Evolutionary conservation across 2,329 filamentous ascomycete genomes (phyloP).

Genomic region (Arachnopeziza araneosa): DNA sequence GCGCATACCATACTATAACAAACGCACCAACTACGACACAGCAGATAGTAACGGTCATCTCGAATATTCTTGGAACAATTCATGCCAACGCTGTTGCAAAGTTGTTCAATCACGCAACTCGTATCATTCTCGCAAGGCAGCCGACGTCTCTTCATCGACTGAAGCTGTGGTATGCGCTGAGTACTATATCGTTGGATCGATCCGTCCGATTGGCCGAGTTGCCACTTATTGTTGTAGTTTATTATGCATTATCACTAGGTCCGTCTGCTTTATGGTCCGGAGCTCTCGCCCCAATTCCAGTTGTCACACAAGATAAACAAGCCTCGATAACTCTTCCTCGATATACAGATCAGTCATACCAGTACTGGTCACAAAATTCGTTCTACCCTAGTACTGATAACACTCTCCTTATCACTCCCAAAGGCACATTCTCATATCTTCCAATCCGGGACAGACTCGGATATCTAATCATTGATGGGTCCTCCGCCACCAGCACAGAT

Average conservation of each 20-base stretch:
- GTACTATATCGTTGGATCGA: background rate
- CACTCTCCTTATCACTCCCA: background rate
- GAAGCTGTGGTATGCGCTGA: background rate
- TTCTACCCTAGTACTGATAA: background rate
- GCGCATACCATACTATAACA: background rate
- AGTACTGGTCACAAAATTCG: background rate
- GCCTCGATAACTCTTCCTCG: background rate
- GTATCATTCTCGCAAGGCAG: background rate
- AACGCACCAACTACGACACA: background rate
- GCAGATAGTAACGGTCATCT: background rate
- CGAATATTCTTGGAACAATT: background rate
- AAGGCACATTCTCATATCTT: background rate
- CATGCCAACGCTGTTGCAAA: background rate
- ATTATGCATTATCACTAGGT: background rate
- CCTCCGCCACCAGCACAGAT: background rate
- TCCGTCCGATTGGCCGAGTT: background rate
- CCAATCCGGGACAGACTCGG: background rate
- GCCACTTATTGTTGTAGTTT: background rate
- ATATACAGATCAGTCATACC: background rate
- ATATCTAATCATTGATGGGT: background rate
- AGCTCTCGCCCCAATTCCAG: background rate
- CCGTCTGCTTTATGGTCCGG: background rate
- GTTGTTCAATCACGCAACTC: background rate
- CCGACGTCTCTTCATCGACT: conserved; percentile 1
- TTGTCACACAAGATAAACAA: background rate